These are phyloP conservation scores for Lentinula lateritia DNA, from an alignment of 768 basidiomycete genomes.

Conservation along the genomic window DNA sequence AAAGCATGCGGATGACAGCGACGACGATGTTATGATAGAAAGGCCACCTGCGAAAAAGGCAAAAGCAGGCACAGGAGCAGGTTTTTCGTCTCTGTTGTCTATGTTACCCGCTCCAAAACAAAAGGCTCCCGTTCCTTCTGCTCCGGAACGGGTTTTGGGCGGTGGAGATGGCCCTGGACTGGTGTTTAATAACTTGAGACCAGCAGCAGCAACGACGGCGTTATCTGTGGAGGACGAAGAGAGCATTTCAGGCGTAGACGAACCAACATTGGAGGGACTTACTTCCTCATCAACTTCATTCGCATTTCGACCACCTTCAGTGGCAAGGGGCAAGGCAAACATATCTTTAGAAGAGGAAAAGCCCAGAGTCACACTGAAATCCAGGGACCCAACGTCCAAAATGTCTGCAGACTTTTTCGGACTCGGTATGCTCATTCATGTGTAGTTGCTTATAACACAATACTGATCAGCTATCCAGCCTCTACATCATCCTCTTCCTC, in stretches of 20 bases:
- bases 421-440: constrained; percentile 35
- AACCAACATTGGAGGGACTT: constrained; percentile 17
- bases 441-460: background rate
- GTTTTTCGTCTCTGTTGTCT: constrained; percentile 56
- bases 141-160: constrained; percentile 56
- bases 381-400: constrained; percentile 10
- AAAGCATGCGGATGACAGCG: constrained; percentile 25
- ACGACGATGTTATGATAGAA: constrained; percentile 32
- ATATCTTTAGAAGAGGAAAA: constrained; percentile 42
- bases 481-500: constrained; percentile 14
- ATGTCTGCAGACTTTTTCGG: constrained; percentile 65
- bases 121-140: constrained; percentile 33
- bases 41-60: constrained; percentile 56
- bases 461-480: constrained; percentile 14
- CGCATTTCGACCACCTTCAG: constrained; percentile 53
- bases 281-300: constrained; percentile 25
- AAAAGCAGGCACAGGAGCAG: constrained; percentile 48
- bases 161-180: constrained; percentile 56
- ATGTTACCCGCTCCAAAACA: constrained; percentile 78
- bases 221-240: background rate
- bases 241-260: background rate
- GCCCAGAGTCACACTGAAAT: constrained; percentile 12
- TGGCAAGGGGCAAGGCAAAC: constrained; percentile 57
- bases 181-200: constrained; percentile 42
- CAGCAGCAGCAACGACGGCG: background rate